phyloP scores from a whole-genome alignment of 1,139 yeast genomes.

The Magnusiomyces tetraspermus region DNA sequence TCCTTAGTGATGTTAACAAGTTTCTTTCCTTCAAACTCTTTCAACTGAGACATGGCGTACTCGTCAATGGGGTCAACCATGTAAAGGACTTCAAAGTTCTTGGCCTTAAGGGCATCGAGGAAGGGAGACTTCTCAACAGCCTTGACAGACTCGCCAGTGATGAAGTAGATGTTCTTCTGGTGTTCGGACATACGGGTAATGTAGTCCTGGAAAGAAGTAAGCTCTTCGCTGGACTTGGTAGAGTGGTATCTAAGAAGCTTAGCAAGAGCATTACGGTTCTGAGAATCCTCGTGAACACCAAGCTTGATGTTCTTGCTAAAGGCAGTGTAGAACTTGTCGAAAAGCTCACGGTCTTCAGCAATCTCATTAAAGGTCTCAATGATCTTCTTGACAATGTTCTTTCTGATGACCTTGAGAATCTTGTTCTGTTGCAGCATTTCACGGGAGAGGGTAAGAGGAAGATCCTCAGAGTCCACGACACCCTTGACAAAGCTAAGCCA shows the following conservation, averaged over 20 bases:
- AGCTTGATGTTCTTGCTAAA: constrained; percentile 97
- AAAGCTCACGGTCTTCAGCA: constrained; percentile 98
- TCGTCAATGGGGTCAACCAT: constrained; percentile 99
- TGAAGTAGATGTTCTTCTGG: constrained; percentile 98
- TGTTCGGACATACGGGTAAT: constrained; percentile 99
- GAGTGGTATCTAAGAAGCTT: constrained; percentile 96
- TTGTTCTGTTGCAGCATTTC: constrained; percentile 99
- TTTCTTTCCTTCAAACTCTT: constrained; percentile 99
- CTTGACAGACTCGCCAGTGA: constrained; percentile 97
- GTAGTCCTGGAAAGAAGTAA: constrained; percentile 91
- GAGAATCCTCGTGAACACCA: constrained; percentile 98
- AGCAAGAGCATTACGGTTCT: constrained; percentile 92
- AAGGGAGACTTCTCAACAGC: constrained; percentile 99
- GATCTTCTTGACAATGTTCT: constrained; percentile 97
- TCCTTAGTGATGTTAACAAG: constrained; percentile 98
- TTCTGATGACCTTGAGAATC: constrained; percentile 98
- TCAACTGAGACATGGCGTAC: constrained; percentile 98
- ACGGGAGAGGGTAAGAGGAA: constrained; percentile 99
- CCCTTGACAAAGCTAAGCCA: constrained; percentile 98
- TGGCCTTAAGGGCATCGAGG: constrained; percentile 97
- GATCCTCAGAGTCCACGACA: constrained; percentile 99
- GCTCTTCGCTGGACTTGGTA: constrained; percentile 85
- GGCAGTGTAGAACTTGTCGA: constrained; percentile 96
- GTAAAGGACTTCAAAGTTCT: constrained; percentile 96
- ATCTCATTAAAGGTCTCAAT: constrained; percentile 98